phyloP scores from a whole-genome alignment of 2,329 filamentous ascomycete species.

The Didymella arachidicola region DNA sequence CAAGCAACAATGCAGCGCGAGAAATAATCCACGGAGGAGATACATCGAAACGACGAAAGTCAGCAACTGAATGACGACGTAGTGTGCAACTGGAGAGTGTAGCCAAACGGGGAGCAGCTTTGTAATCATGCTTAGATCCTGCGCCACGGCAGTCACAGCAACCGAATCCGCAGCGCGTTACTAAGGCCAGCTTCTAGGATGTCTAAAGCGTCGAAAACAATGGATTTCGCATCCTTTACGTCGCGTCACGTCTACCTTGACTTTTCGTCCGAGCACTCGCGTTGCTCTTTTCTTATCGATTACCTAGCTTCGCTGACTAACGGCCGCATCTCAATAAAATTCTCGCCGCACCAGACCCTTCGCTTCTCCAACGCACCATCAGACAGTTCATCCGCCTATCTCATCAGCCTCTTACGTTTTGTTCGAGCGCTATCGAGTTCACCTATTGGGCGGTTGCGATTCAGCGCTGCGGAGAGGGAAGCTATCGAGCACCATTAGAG shows the following conservation, averaged over 20 bases:
- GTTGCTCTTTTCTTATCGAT: not conserved
- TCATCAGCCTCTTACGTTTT: conserved; percentile 50
- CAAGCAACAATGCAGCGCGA: not conserved
- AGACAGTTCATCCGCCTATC: conserved; percentile 52
- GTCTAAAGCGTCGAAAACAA: not conserved
- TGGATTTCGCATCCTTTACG: not conserved
- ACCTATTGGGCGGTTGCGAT: conserved; percentile 61
- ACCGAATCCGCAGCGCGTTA: not conserved
- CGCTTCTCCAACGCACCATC: conserved; percentile 47
- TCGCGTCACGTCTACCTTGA: not conserved
- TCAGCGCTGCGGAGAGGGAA: conserved; percentile 66
- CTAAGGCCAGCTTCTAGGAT: not conserved
- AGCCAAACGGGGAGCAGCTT: not conserved
- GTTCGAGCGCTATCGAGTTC: conserved; percentile 45
- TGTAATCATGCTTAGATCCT: conserved; percentile 1
- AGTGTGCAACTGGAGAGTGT: not conserved
- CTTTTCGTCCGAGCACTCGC: conserved; percentile 10
- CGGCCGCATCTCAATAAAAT: conserved; percentile 28
- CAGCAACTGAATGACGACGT: not conserved
- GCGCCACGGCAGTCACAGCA: not conserved
- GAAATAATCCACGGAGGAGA: not conserved
- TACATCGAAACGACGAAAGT: not conserved
- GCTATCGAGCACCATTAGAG: conserved; percentile 70
- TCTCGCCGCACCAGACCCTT: conserved; percentile 22
- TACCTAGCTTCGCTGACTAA: conserved; percentile 15